A percentile compares a stretch with the other conserved stretches of the same genome.
Evolutionary conservation across 2,329 filamentous ascomycete genomes (phyloP).

Genomic region (Botryotinia globosa): DNA sequence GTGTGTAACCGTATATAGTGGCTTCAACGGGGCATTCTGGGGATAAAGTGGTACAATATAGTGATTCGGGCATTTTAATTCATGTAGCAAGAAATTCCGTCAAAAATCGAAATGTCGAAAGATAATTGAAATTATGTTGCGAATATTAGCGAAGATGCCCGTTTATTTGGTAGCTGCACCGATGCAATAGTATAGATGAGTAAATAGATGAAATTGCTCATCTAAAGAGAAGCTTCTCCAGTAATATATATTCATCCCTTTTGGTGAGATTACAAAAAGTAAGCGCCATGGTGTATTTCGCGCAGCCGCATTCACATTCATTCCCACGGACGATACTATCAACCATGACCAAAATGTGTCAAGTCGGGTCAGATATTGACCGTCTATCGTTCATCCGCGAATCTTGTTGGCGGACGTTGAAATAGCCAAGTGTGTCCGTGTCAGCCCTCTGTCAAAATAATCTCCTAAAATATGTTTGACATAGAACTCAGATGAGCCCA

Average conservation of each 20-base stretch:
- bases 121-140: neutral
- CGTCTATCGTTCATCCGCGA: neutral
- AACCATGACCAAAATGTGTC: neutral
- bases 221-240: neutral
- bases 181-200: neutral
- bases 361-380: neutral
- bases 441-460: neutral
- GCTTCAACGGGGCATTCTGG: conserved; percentile 37
- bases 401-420: neutral
- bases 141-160: neutral
- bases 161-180: neutral
- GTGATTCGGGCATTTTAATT: neutral
- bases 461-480: neutral
- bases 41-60: conserved; percentile 30
- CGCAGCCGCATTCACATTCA: neutral
- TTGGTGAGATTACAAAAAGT: neutral
- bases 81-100: neutral
- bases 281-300: neutral
- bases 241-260: neutral
- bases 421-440: neutral
- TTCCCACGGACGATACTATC: neutral
- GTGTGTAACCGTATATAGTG: conserved; percentile 49
- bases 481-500: neutral
- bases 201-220: neutral
- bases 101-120: neutral